Evolutionary conservation across 192 early-diverging fungal species (phyloP), one percentile per base, ranked within the genome.

Genomic region (Pilobolus umbonatus): DNA sequence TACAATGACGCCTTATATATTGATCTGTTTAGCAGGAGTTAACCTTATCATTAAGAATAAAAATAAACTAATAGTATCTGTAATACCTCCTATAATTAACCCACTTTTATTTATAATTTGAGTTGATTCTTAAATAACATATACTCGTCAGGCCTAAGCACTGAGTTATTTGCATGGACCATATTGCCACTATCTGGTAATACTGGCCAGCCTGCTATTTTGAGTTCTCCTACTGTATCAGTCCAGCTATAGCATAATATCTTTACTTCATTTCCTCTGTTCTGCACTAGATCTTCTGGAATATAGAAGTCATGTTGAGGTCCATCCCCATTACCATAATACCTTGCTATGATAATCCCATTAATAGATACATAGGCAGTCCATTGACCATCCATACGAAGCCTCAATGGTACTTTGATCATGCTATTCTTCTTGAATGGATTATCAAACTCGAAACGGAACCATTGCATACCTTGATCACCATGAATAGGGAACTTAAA

Each of bases 361-460:
- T 90, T 88, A 24, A 91, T 64, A 68, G 79, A 82, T 17, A 90
- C 71, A 67, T 85, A 81, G 17, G 80, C 82, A 4, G 83, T 85
- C 34, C 75, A 86, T 51, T 69, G 69, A n/a, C 92, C 92, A 24
- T 72, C 63, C 22, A 92, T 48, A 45, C 76, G 69, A 29, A 90
- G 64, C 30, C 84, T 77, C 34, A 91, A 69, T 1, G 92, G 89
- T 10, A 83, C 72, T 4, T 67, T 65, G 1, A 62, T 10, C 61
- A 72, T 12, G 1, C 7, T 17, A 5, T 15, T 24, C 11, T 45
- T 48, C 48, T 61, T 49, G 21, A 53, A 21, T 1, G 8, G 22
- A 26, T 65, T 22, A 42, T 66, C 57, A 47, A 73, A 73, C 28
- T 19, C 19, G 69, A 71, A 74, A 57, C 70, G 54, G 43, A 61